phyloP scores from a whole-genome alignment of 345 rosid genomes.

The Citrus cavaleriei region DNA sequence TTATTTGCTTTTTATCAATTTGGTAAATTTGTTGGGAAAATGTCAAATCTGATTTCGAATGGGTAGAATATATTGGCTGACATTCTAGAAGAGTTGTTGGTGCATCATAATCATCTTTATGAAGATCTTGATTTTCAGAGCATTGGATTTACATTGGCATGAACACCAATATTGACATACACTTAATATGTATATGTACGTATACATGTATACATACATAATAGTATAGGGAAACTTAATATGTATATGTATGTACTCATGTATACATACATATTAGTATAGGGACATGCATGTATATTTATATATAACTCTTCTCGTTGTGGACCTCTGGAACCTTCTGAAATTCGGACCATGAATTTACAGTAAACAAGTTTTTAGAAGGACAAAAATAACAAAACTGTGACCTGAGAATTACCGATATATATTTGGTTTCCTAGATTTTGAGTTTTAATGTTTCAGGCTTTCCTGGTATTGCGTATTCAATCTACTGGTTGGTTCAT shows the following conservation, averaged over 20 bases:
- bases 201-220: neutral
- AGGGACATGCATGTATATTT: too few relatives aligned
- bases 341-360: neutral
- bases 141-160: neutral
- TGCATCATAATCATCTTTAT: neutral
- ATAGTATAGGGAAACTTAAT: too few relatives aligned
- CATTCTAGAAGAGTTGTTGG: neutral
- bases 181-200: too few relatives aligned
- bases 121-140: neutral
- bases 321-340: too few relatives aligned
- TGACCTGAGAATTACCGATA: too few relatives aligned
- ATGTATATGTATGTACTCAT: too few relatives aligned
- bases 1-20: neutral
- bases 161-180: neutral
- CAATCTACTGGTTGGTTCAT: neutral
- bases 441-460: neutral
- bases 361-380: neutral
- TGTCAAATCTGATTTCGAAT: neutral
- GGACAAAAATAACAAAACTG: neutral
- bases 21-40: neutral
- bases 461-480: neutral
- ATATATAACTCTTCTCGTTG: too few relatives aligned
- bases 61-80: neutral
- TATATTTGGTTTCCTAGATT: neutral
- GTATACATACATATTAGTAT: too few relatives aligned